Conservation (phyloP, 2,329 filamentous ascomycete species). For the Ophiostoma tasmaniense region DNA sequence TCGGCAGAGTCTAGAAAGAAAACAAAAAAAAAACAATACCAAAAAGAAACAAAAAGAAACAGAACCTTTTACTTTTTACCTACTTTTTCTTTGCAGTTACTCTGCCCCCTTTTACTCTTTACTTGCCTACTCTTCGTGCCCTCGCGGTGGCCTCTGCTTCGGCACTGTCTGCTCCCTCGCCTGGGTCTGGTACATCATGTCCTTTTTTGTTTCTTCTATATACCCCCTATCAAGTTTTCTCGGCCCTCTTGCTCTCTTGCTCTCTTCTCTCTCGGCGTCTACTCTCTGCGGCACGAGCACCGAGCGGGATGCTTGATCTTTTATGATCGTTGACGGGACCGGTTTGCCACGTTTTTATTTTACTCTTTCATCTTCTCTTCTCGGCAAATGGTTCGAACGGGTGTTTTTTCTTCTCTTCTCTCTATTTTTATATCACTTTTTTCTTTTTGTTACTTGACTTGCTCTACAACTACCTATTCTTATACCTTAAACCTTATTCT, state of each 20-base stretch:
- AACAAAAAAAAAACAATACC: constrained; percentile 3
- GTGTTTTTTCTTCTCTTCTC: neutral
- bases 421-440: neutral
- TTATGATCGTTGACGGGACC: constrained; percentile 7
- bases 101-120: constrained; percentile 6
- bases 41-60: constrained; percentile 3
- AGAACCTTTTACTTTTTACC: neutral
- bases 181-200: neutral
- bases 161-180: neutral
- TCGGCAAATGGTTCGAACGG: constrained; percentile 5
- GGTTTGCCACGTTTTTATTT: constrained; percentile 4
- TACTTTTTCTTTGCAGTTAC: neutral
- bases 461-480: neutral
- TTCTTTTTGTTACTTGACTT: neutral
- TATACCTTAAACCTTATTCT: neutral
- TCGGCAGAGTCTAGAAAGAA: neutral
- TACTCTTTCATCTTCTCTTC: neutral
- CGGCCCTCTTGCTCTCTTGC: neutral
- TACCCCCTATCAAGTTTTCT: constrained; percentile 1
- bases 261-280: neutral
- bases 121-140: neutral
- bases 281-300: neutral
- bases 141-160: neutral
- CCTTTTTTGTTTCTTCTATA: constrained; percentile 9
- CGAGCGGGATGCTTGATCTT: neutral